Evolutionary conservation across 1,139 yeast species (phyloP).

Genomic region (Nadsonia commutata): DNA sequence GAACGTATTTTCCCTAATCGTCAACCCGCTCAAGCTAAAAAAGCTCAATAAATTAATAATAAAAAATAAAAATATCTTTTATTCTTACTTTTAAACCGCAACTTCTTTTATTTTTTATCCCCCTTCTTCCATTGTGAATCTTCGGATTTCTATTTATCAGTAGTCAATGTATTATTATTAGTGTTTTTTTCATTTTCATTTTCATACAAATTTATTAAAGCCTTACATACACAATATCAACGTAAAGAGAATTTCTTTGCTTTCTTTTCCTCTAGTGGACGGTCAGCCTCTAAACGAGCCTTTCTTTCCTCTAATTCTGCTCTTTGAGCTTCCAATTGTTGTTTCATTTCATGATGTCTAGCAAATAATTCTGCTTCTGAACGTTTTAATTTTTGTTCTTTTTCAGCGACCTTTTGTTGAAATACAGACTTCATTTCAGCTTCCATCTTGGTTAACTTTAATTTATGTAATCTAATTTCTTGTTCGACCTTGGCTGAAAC

Average conservation of each 20-base stretch:
- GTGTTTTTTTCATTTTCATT: no score
- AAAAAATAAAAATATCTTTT: background rate
- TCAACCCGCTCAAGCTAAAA: background rate
- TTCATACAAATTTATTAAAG: no score
- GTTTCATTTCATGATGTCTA: slow-evolving; percentile 95
- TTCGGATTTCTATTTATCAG: no score
- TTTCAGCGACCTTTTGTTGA: slow-evolving; percentile 92
- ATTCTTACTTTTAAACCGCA: no score
- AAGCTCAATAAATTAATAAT: background rate
- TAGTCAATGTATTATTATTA: no score
- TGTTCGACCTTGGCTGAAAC: slow-evolving; percentile 59
- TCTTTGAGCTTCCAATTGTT: slow-evolving; percentile 76
- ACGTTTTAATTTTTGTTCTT: slow-evolving; percentile 93
- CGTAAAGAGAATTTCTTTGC: slow-evolving; percentile 38
- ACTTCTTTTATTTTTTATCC: background rate
- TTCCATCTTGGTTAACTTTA: slow-evolving; percentile 87
- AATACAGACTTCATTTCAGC: slow-evolving; percentile 93
- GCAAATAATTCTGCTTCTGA: slow-evolving; percentile 94
- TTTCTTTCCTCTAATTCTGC: slow-evolving; percentile 85
- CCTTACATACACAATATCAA: no score
- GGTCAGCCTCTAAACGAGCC: slow-evolving; percentile 61
- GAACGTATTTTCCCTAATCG: background rate
- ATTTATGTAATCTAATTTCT: slow-evolving; percentile 86
- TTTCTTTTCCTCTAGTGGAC: slow-evolving; percentile 43
- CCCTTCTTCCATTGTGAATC: background rate